Base-by-base conservation (phyloP, 768 basidiomycete genomes). In the Russula ochroleuca region DNA sequence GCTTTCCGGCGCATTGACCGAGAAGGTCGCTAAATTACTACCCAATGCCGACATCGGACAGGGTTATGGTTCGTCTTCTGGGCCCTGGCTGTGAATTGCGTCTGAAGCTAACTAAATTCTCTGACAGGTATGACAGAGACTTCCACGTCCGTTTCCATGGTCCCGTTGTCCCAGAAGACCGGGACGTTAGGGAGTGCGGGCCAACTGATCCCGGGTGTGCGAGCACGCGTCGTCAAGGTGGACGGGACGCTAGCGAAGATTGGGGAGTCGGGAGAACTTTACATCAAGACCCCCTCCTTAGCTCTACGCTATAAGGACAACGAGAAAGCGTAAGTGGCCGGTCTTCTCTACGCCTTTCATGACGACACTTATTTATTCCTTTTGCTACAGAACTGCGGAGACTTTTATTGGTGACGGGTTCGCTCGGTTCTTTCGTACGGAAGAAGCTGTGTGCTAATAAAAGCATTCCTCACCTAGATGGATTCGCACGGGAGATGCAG, bases 351-450 rank as follows among this genome's bases (percentile, higher is more conserved):
- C 10, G 21, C 15, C 47, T 48, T 33, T 21, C 37, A 15, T 47
- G 10, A 21, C n/a, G 21, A 11, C 13, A 6, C 28, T 52, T 28
- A 23, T n/a, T 53, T 28, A 28, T 28, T 28, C 28, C 17, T 25
- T 3, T 55, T 59, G 4, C 57, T 6, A 8, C 61, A 89, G 88
- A 41, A 88, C 87, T 5, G 80, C 77, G 61, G 86, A 88, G 64
- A 86, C 85, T 0, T 90, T 89, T 69, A 65, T 83, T 14, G 78
- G 86, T 65, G 87, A 88, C 64, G 87, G 88, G 84, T 86, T 64
- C 65, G 77, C 69, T 28, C 5, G 19, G 25, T 41, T 31, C 15
- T 5, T 4, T 28, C 43, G 2, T 13, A 9, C 14, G n/a, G 38
- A 19, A 4, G 33, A 11, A 21, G 35, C 47, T 43, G 28, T 33